Percentiles rank a stretch among this genome's conserved stretches.
Evolutionary conservation across 192 early-diverging fungal genomes (phyloP).

Genomic region (Backusella australiensis): DNA sequence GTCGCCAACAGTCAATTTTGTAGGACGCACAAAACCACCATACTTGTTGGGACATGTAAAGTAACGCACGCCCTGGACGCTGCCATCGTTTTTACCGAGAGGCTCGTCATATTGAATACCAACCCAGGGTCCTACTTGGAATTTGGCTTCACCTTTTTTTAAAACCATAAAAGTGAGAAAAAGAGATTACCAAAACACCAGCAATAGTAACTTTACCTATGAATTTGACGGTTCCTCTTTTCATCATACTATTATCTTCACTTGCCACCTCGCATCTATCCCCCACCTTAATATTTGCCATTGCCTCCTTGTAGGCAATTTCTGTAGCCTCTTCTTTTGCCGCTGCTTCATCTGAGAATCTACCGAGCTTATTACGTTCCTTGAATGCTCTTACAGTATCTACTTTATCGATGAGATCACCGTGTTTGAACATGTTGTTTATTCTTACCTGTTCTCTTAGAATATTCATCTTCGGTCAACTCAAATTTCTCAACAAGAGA

Average conservation of each 20-base stretch:
- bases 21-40: conserved; percentile 90
- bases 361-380: conserved; percentile 82
- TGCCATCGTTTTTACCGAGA: conserved; percentile 92
- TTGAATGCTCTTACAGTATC: conserved; percentile 91
- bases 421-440: not conserved
- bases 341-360: conserved; percentile 67
- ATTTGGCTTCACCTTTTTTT: conserved; percentile 52
- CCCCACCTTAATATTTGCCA: conserved; percentile 65
- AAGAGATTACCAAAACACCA: conserved; percentile 61
- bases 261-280: conserved; percentile 79
- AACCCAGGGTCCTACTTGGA: conserved; percentile 90
- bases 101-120: conserved; percentile 97
- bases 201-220: conserved; percentile 53
- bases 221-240: conserved; percentile 66
- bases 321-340: conserved; percentile 29
- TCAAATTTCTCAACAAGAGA: conserved; percentile 94
- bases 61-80: conserved; percentile 72
- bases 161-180: not conserved
- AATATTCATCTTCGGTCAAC: conserved; percentile 86
- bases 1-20: conserved; percentile 87
- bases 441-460: conserved; percentile 64
- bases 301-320: conserved; percentile 49
- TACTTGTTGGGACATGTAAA: conserved; percentile 73
- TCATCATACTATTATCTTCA: conserved; percentile 47
- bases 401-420: conserved; percentile 5